These are phyloP conservation scores for Oldenlandia corymbosa DNA, from an alignment of 257 asterid species.

Conservation along the genomic window DNA sequence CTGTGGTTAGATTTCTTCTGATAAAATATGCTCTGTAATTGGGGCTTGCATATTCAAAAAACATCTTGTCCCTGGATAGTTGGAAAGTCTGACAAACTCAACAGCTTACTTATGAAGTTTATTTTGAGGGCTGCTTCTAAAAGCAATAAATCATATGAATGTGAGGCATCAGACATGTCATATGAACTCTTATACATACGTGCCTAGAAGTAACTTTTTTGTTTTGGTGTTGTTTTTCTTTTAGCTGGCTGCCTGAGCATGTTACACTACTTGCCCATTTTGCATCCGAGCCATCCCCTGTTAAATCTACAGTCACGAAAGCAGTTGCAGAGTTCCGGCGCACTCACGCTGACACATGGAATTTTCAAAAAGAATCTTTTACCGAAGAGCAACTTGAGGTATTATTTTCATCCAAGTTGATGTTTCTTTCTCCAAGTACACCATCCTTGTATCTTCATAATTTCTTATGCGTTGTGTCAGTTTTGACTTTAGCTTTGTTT, in stretches of 20 bases:
- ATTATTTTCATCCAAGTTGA: conserved; percentile 8
- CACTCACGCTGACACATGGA: conserved; percentile 99
- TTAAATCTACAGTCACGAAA: conserved; percentile 94
- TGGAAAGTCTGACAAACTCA: not conserved
- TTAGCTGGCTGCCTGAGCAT: conserved; percentile 96
- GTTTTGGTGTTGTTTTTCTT: too few relatives aligned
- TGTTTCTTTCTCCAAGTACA: not conserved
- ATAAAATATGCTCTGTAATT: not conserved
- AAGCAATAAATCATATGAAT: too few relatives aligned
- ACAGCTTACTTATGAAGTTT: not conserved
- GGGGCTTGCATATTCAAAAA: not conserved
- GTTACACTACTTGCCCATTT: conserved; percentile 84
- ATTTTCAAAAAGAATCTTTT: conserved; percentile 77
- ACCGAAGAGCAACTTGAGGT: conserved; percentile 99
- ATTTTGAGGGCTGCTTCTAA: too few relatives aligned
- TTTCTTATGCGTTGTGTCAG: conserved; percentile 2
- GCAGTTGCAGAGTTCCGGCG: conserved; percentile 98
- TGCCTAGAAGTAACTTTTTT: not conserved
- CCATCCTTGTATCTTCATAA: not conserved
- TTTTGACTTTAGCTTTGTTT: conserved; percentile 6
- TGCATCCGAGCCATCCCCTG: conserved; percentile 85
- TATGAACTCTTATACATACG: not conserved
- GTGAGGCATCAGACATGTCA: too few relatives aligned
- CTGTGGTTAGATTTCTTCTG: not conserved
- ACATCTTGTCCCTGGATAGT: not conserved